Evolutionary conservation across 305 asterid species (phyloP).

Genomic region (Caryopteris hybrid): DNA sequence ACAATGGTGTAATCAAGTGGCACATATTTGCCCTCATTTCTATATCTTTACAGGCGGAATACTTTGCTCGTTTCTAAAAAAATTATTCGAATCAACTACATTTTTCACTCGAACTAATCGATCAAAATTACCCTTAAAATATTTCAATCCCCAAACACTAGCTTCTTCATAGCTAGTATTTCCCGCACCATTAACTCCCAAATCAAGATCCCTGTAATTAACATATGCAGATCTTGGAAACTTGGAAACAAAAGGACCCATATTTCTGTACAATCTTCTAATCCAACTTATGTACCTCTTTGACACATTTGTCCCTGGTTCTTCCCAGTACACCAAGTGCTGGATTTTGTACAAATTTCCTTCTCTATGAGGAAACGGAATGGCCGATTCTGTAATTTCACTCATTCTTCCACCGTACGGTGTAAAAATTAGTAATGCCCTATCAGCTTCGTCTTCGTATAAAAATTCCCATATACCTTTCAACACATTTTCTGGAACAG

Average conservation of each 20-base stretch:
- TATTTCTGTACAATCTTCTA: constrained; percentile 14
- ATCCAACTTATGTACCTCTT: constrained; percentile 24
- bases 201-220: constrained; percentile 31
- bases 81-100: constrained; percentile 22
- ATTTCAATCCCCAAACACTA: constrained; percentile 25
- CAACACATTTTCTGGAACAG: constrained; percentile 13
- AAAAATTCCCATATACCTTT: constrained; percentile 24
- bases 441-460: not conserved
- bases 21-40: too few species aligned
- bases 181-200: constrained; percentile 24
- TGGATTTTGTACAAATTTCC: constrained; percentile 26
- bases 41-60: too few species aligned
- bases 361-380: constrained; percentile 37
- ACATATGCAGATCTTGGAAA: constrained; percentile 30
- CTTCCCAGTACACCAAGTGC: constrained; percentile 18
- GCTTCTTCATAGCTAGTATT: constrained; percentile 25
- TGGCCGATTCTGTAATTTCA: not conserved
- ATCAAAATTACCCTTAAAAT: constrained; percentile 26
- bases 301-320: not conserved
- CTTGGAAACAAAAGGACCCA: constrained; percentile 24
- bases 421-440: not conserved
- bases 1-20: too few species aligned
- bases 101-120: constrained; percentile 26
- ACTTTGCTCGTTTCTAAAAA: constrained; percentile 34
- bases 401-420: constrained; percentile 32